Percentiles rank a stretch among this genome's conserved stretches.
These are phyloP conservation scores for Calonectria hongkongensis DNA, from an alignment of 2,329 filamentous ascomycete genomes.

Conservation along the genomic window DNA sequence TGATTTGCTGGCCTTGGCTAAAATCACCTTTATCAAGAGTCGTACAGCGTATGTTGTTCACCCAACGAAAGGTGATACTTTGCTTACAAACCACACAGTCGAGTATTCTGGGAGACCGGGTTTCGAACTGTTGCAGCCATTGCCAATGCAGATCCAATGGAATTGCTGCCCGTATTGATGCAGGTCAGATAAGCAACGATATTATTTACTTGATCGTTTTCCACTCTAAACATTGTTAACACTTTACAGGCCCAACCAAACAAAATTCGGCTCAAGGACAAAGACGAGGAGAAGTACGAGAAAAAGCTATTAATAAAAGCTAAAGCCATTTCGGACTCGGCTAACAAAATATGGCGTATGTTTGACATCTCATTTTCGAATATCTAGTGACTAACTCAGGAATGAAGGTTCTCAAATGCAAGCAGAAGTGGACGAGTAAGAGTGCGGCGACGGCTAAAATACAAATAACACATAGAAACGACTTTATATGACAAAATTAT, in stretches of 20 bases:
- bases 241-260: constrained; percentile 77
- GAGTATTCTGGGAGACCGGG: constrained; percentile 85
- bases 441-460: neutral
- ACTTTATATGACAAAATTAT: neutral
- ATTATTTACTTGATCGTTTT: neutral
- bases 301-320: constrained; percentile 81
- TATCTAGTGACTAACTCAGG: constrained; percentile 42
- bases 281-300: constrained; percentile 75
- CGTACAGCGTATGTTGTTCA: constrained; percentile 75
- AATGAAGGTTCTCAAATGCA: constrained; percentile 70
- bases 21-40: constrained; percentile 85
- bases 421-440: constrained; percentile 67
- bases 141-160: constrained; percentile 80
- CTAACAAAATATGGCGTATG: constrained; percentile 82
- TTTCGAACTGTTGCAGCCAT: constrained; percentile 80
- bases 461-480: neutral
- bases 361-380: constrained; percentile 39
- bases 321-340: constrained; percentile 79
- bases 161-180: constrained; percentile 82
- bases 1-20: constrained; percentile 81
- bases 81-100: constrained; percentile 50
- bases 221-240: neutral
- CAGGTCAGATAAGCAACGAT: constrained; percentile 68
- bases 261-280: constrained; percentile 73
- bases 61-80: neutral